Conservation (phyloP, 2,329 filamentous ascomycete genomes). For the Saccharata proteae region DNA sequence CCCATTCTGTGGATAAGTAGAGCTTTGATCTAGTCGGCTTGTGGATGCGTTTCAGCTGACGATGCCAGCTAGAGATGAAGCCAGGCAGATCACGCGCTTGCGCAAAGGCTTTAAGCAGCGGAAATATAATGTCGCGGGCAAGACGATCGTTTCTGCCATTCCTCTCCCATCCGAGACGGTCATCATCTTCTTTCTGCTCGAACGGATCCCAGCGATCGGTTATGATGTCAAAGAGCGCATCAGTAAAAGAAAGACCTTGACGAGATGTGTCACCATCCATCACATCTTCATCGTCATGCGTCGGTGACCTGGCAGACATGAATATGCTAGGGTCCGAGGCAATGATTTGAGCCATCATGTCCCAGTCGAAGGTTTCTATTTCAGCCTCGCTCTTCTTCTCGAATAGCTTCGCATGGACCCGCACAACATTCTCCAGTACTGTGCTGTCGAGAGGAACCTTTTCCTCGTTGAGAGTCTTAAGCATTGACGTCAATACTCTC, state of each 20-base stretch:
- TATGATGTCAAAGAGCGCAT: conserved; percentile 4
- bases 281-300: neutral
- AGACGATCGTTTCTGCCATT: no score
- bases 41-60: conserved; percentile 15
- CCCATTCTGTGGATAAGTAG: no score
- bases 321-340: conserved; percentile 22
- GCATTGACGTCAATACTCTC: conserved; percentile 15
- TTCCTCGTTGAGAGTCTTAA: conserved; percentile 16
- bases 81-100: conserved; percentile 22
- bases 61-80: conserved; percentile 23
- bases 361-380: conserved; percentile 23
- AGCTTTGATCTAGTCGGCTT: conserved; percentile 1
- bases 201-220: no score
- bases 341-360: conserved; percentile 21
- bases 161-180: no score
- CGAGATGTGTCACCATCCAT: no score
- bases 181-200: no score
- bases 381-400: conserved; percentile 15
- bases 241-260: no score
- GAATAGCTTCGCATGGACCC: conserved; percentile 16
- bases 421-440: conserved; percentile 20
- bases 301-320: conserved; percentile 14
- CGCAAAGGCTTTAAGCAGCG: conserved; percentile 22
- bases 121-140: conserved; percentile 20
- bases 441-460: conserved; percentile 16